Percentiles rank a stretch among this genome's conserved stretches.
phyloP scores from a whole-genome alignment of 345 rosid species.

The Cardiospermum halicacabum region DNA sequence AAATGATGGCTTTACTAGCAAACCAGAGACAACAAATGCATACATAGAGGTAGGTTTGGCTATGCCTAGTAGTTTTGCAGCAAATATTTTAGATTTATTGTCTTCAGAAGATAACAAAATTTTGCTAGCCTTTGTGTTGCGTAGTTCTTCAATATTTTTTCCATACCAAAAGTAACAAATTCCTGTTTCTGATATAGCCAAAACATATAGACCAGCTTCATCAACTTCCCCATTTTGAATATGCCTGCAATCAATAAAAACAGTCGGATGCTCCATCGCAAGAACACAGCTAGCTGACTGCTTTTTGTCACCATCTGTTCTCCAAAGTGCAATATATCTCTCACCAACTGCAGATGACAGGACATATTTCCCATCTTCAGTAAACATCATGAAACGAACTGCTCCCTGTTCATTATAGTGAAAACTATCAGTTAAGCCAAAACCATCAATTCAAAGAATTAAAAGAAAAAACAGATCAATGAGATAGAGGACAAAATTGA shows the following conservation, averaged over 20 bases:
- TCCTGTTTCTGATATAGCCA: slow-evolving; percentile 84
- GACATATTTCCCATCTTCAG: slow-evolving; percentile 70
- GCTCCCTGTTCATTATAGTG: slow-evolving; percentile 47
- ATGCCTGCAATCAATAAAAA: slow-evolving; percentile 62
- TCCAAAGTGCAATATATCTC: slow-evolving; percentile 82
- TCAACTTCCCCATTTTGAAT: slow-evolving; percentile 33
- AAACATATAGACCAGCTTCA: slow-evolving; percentile 45
- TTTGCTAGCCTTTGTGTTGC: slow-evolving; percentile 60
- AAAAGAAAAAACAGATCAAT: slow-evolving; percentile 6
- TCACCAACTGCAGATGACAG: slow-evolving; percentile 83
- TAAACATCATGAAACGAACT: slow-evolving; percentile 69
- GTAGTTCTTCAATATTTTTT: slow-evolving; percentile 54
- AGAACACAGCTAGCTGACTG: slow-evolving; percentile 89
- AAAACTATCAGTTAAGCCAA: slow-evolving; percentile 12
- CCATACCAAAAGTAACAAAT: slow-evolving; percentile 87
- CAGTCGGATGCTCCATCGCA: slow-evolving; percentile 93
- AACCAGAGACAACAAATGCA: slow-evolving; percentile 70
- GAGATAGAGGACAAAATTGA: background rate
- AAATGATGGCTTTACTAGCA: slow-evolving; percentile 75
- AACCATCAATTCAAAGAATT: slow-evolving; percentile 2
- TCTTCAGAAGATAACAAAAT: slow-evolving; percentile 53
- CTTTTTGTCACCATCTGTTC: slow-evolving; percentile 58
- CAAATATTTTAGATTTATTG: slow-evolving; percentile 44
- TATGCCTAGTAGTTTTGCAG: slow-evolving; percentile 74
- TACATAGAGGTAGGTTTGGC: slow-evolving; percentile 47